Evolutionary conservation across 2,329 filamentous ascomycete genomes (phyloP).

Genomic region (Parastagonospora nodorum): DNA sequence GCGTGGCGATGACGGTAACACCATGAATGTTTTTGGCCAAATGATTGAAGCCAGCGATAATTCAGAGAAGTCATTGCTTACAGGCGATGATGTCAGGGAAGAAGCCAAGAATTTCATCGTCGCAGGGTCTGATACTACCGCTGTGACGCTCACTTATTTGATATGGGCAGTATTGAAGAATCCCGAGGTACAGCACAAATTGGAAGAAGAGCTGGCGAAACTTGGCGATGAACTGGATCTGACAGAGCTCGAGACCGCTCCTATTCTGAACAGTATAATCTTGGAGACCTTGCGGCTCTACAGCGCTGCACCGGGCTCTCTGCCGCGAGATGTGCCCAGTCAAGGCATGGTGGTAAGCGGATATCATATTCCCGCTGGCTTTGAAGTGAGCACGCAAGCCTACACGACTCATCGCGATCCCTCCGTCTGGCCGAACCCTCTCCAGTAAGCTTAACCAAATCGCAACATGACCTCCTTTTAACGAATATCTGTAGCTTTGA

Average conservation of each 20-base stretch:
- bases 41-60: slow-evolving; percentile 10
- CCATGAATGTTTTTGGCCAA: slow-evolving; percentile 8
- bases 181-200: slow-evolving; percentile 2
- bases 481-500: slow-evolving; percentile 8
- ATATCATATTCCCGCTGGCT: slow-evolving; percentile 14
- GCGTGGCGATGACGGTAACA: neutral
- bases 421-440: slow-evolving; percentile 8
- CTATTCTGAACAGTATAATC: slow-evolving; percentile 39
- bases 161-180: slow-evolving; percentile 42
- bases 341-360: slow-evolving; percentile 10
- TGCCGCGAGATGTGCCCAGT: slow-evolving; percentile 11
- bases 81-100: slow-evolving; percentile 9
- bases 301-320: slow-evolving; percentile 34
- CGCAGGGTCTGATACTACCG: slow-evolving; percentile 60
- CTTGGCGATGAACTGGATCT: neutral
- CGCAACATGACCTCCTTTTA: neutral
- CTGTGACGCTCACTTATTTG: slow-evolving; percentile 56
- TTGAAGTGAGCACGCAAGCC: slow-evolving; percentile 11
- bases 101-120: slow-evolving; percentile 55
- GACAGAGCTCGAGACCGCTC: slow-evolving; percentile 14
- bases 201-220: slow-evolving; percentile 11
- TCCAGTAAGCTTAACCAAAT: slow-evolving; percentile 4
- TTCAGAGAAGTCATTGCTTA: slow-evolving; percentile 2
- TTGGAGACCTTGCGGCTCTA: slow-evolving; percentile 46
- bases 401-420: slow-evolving; percentile 18